Conservation (phyloP, 805 yeast genomes). For the Schwanniomyces yamadae region DNA sequence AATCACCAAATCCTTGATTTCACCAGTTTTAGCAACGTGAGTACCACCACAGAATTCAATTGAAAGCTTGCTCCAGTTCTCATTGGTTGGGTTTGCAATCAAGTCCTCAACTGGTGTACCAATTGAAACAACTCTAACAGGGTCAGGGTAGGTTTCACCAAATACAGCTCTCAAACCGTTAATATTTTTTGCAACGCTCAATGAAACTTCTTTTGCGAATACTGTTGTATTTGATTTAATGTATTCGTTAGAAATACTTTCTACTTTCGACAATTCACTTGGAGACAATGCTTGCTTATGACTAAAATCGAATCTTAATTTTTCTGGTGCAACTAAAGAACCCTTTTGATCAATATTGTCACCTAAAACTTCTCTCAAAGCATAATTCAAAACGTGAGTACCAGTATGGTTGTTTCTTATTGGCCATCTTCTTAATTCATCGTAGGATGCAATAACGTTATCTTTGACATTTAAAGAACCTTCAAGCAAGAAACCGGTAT, state of each 20-base stretch:
- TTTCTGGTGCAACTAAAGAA: slow-evolving; percentile 92
- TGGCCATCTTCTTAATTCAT: slow-evolving; percentile 93
- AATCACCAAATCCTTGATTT: slow-evolving; percentile 85
- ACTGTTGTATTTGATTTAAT: slow-evolving; percentile 72
- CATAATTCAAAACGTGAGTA: slow-evolving; percentile 91
- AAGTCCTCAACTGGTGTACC: slow-evolving; percentile 88
- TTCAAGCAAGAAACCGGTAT: slow-evolving; percentile 82
- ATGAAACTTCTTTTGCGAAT: slow-evolving; percentile 78
- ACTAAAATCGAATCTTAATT: slow-evolving; percentile 93
- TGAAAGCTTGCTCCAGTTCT: slow-evolving; percentile 75
- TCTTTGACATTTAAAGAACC: slow-evolving; percentile 72
- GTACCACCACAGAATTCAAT: slow-evolving; percentile 99
- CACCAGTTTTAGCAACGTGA: slow-evolving; percentile 89
- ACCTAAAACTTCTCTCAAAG: slow-evolving; percentile 82
- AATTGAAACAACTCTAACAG: slow-evolving; percentile 95
- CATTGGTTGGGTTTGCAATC: slow-evolving; percentile 64
- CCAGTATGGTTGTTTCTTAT: slow-evolving; percentile 98
- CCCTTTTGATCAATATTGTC: slow-evolving; percentile 93
- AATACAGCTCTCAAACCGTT: slow-evolving; percentile 94
- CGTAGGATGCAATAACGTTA: slow-evolving; percentile 79
- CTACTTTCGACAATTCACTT: slow-evolving; percentile 73
- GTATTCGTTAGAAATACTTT: slow-evolving; percentile 66
- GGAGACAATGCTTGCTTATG: slow-evolving; percentile 81
- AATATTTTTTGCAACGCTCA: slow-evolving; percentile 70
- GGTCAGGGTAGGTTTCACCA: slow-evolving; percentile 98